These are phyloP conservation scores for Podila verticillata DNA, from an alignment of 192 early-diverging fungal species.

Conservation along the genomic window DNA sequence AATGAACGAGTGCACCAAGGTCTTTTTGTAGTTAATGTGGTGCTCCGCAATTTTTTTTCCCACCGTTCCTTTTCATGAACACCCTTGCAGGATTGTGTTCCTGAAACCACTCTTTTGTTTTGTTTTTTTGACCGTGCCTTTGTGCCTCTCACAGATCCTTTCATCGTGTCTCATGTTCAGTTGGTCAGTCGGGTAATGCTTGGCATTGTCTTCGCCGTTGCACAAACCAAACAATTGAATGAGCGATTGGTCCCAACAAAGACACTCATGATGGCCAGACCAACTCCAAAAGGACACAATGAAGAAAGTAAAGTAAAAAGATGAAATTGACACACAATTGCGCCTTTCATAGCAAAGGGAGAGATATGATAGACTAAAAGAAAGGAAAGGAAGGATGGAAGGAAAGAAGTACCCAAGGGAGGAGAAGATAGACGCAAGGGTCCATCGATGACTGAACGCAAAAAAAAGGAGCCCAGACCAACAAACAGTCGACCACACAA, in stretches of 20 bases:
- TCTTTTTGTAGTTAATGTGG: no score
- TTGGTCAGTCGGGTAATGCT: not conserved
- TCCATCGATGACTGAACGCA: constrained; percentile 1
- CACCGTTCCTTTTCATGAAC: no score
- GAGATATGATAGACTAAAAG: not conserved
- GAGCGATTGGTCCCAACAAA: not conserved
- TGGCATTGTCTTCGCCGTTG: not conserved
- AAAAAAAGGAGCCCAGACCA: constrained; percentile 1
- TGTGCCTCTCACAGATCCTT: not conserved
- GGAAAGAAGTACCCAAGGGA: no score
- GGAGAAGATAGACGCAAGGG: not conserved
- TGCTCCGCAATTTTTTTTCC: no score
- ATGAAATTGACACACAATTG: no score
- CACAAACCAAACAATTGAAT: not conserved
- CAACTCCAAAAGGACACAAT: no score
- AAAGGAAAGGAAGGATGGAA: not conserved
- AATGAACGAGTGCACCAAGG: no score
- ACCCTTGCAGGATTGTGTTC: not conserved
- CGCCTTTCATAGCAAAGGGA: no score
- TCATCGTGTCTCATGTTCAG: not conserved
- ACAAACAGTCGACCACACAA: not conserved
- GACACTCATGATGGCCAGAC: not conserved
- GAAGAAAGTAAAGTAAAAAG: no score
- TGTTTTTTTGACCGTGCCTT: not conserved
- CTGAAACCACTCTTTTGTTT: not conserved